Evolutionary conservation across 768 basidiomycete species (phyloP), one percentile per base, ranked within the genome.

Genomic region (Paxillus ammoniavirescens): DNA sequence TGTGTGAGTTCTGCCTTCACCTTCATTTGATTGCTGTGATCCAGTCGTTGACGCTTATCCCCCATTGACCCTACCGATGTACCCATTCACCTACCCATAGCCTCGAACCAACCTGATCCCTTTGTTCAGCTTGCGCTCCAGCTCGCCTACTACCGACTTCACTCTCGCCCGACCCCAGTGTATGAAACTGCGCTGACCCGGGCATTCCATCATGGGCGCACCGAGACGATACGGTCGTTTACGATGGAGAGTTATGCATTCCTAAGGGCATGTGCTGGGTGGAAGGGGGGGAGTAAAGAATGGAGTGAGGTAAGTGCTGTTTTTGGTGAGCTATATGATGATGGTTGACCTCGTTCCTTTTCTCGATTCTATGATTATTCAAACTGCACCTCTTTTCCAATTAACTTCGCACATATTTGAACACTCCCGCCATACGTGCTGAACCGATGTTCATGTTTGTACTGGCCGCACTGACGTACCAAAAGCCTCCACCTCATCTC

Each of bases 121-220:
- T 97, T 82, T 71, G 80, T 96, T 46, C 95, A 98, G 66, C 89
- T 96, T 81, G 90, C 84, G 0, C 76, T 97, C 17, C 95, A 98
- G 65, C 80, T 97, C 9, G 94, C 93, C 4, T 97, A 89, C 86
- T 91, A 89, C 73, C 82, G 81, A 65, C 82, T 84, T 18, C 88
- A 85, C 43, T 84, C 83, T 10, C 72, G 76, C 53, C 87, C 91
- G 61, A 91, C 91, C 4, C 91, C 95, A 2, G 93, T 91, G 7
- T 97, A 98, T 67, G 95, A 98, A 71, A 97, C 94, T 0, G 91
- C 87, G 0, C 79, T 95, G 31, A 96, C 95, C 2, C 82, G 93
- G 23, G 79, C 89, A 68, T 95, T 95, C 73, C 75, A 86, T 55
- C 83, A 86, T 57, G 95, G 93, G 14, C 82, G 95, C 15, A 97